Evolutionary conservation across 139 green algal species (phyloP), one percentile per base, ranked within the genome.

Genomic region (Zygnema circumcarinatum): DNA sequence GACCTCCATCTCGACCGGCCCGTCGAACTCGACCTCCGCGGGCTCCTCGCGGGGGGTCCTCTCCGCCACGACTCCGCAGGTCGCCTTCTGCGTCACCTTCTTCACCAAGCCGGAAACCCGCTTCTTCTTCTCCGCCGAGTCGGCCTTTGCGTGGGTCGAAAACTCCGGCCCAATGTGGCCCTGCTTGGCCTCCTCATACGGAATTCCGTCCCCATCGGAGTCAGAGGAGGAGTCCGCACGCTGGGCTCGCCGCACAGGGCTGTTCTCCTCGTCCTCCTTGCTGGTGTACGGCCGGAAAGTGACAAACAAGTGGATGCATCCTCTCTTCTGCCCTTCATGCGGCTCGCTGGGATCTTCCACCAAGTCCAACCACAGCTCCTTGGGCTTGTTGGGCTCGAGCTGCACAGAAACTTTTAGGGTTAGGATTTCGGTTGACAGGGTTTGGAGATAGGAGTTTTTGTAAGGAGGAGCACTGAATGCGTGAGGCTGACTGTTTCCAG

Each of bases 331-430:
- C 3, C 42, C 56, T 38, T 29, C 7, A 25, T 81, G 25, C 11
- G 54, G 80, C 25, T 81, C 47, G 38, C 72, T 35, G 54, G 80
- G 80, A 38, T 86, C 33, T 21, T 86, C 31, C 2, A 52, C 36
- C 53, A 86, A 40, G 29, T 86, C 41, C 54, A 86, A 41, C 54
- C 52, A 86, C 31, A 86, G n/a, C 62, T 86, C 80, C 2, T 80
- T 38, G 2, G 80, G 42, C 80, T 81, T 86, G 41, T 83, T 83
- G 22, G 54, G 22, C 29, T 86, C 39, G 22, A 86, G 31, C 80
- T 86, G 80, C 2, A 33, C 69, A 78, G 69, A 38, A 78, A 78
- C 69, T 78, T 78, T 20, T 62, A 62, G 47, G 16, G 47, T 25
- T 78, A 20, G 3, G 7, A 78, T 38, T 78, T 52, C 16, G 11